Conservation (phyloP, 192 early-diverging fungal species). For the Backusella morwellensis region DNA sequence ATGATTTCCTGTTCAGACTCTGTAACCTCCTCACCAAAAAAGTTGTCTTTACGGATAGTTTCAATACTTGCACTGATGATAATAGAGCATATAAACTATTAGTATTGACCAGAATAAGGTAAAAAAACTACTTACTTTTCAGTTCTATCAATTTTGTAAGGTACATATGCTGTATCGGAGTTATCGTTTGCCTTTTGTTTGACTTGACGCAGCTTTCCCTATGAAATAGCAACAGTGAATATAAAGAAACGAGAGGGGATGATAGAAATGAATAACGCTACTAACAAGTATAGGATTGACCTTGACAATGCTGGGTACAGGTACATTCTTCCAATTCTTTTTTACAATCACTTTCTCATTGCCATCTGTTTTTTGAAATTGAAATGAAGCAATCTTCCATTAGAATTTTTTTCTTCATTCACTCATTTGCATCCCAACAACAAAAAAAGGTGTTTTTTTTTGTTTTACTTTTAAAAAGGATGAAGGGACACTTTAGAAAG, state of each 20-base stretch:
- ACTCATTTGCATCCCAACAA: background rate
- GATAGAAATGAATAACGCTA: background rate
- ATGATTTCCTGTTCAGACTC: conserved; percentile 90
- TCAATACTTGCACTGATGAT: conserved; percentile 64
- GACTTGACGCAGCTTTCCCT: conserved; percentile 19
- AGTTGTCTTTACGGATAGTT: conserved; percentile 78
- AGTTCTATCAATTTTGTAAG: conserved; percentile 12
- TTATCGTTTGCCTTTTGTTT: conserved; percentile 13
- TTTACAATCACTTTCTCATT: background rate
- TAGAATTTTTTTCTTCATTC: conserved; percentile 15
- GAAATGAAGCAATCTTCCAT: conserved; percentile 13
- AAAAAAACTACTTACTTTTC: conserved; percentile 6
- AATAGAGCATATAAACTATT: background rate
- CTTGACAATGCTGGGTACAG: conserved; percentile 18
- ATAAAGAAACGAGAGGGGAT: background rate
- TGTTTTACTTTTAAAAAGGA: background rate
- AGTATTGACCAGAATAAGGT: background rate
- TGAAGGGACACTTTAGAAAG: background rate
- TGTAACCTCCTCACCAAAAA: conserved; percentile 90
- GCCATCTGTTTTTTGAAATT: background rate
- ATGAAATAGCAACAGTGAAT: background rate
- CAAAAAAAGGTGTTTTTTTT: background rate
- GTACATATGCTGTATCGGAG: conserved; percentile 7
- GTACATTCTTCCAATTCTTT: conserved; percentile 20
- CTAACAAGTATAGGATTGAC: conserved; percentile 31